Evolutionary conservation across 2,329 filamentous ascomycete genomes (phyloP), one percentile per base, ranked within the genome.

Genomic region (Exophiala bonariae): DNA sequence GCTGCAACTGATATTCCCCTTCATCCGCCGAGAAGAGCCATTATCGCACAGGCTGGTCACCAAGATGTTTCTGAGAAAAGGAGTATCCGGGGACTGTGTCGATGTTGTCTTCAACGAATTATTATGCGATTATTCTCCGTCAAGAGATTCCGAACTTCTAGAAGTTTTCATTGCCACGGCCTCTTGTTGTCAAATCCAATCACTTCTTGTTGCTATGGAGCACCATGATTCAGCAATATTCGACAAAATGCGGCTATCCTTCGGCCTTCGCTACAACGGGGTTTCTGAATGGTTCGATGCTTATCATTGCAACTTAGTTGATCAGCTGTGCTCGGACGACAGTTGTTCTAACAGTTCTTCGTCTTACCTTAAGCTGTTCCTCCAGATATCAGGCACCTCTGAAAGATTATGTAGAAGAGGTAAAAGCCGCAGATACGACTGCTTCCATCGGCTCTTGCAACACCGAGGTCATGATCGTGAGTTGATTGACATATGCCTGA

Each of bases 101-200:
- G 44, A 46, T 31, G 26, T 40, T 13, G 35, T 30, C 33, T 37
- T 46, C n/a, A 46, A 46, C n/a, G 20, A 16, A 10, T 36, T 34
- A 35, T 35, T 46, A n/a, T 46, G 44, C 36, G 40, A 46, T 22
- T 46, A 46, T 40, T 46, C 44, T 20, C 40, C 39, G 20, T 30
- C 39, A 18, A 26, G 44, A 34, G 44, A 46, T 19, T 16, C 19
- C 17, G 44, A 41, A 8, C 30, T 46, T n/a, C 16, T 46, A 17
- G 44, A 46, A n/a, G 34, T 41, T 10, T 28, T 46, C 28, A 28
- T 46, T 20, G 16, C n/a, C 6, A 28, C 44, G 11, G 28, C 30
- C 28, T 34, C 32, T 18, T 22, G 19, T 14, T 46, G 44, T 14
- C 20, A 41, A 20, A 28, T 34, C 33, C 18, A 40, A 18, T 41